Evolutionary conservation across 1,284 basidiomycete genomes (phyloP).

Genomic region (Volvariella surrecta): DNA sequence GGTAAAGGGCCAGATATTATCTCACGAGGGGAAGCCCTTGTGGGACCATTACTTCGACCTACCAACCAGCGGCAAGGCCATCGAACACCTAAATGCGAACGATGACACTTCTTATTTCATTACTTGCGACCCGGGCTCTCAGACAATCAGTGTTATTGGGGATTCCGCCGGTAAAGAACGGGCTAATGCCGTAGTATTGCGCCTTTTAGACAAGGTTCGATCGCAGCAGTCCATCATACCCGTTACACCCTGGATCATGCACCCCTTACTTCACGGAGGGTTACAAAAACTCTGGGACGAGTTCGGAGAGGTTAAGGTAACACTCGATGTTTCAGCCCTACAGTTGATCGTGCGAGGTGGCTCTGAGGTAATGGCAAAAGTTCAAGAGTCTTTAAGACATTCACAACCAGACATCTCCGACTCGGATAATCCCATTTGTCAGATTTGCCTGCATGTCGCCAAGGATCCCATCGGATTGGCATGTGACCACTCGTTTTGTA

Average conservation of each 20-base stretch:
- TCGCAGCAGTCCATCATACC: constrained; percentile 23
- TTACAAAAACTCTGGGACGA: constrained; percentile 24
- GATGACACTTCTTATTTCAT: constrained; percentile 23
- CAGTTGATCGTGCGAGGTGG: constrained; percentile 28
- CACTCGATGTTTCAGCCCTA: constrained; percentile 26
- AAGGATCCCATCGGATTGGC: constrained; percentile 27
- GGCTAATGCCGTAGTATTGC: constrained; percentile 22
- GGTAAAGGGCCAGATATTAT: constrained; percentile 28
- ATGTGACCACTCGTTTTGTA: constrained; percentile 44
- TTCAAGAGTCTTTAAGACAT: constrained; percentile 9
- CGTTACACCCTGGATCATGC: constrained; percentile 24
- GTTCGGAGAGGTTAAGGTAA: constrained; percentile 28
- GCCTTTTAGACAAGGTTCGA: constrained; percentile 26
- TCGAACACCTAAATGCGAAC: constrained; percentile 26
- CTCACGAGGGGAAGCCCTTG: constrained; percentile 20
- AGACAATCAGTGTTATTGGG: constrained; percentile 31
- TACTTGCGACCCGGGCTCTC: constrained; percentile 27
- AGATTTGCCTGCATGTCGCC: constrained; percentile 31
- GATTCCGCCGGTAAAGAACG: constrained; percentile 16
- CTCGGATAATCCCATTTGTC: constrained; percentile 19
- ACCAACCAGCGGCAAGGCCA: constrained; percentile 23
- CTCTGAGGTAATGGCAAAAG: constrained; percentile 17
- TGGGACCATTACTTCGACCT: constrained; percentile 42
- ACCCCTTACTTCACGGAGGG: constrained; percentile 26
- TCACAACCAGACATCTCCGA: constrained; percentile 7